These are phyloP conservation scores for Coemansia sp. DNA, from an alignment of 192 early-diverging fungal genomes.

Conservation along the genomic window DNA sequence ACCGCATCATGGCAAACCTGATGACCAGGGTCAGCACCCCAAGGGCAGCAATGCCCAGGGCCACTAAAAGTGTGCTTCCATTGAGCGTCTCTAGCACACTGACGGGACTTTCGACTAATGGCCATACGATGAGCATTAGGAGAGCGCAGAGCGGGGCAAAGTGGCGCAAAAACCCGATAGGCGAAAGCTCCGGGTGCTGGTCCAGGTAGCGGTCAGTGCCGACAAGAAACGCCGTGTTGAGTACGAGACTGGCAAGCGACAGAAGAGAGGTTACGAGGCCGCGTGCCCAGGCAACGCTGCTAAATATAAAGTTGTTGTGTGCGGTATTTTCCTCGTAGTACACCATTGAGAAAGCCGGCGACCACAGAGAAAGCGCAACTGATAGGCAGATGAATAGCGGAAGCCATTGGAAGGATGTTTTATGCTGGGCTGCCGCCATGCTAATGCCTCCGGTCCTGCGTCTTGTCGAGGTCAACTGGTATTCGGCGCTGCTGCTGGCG, in stretches of 20 bases:
- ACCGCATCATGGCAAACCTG: conserved; percentile 17
- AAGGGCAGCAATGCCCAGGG: conserved; percentile 16
- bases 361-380: conserved; percentile 14
- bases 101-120: conserved; percentile 22
- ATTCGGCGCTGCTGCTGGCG: conserved; percentile 2
- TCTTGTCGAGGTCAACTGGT: neutral
- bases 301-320: neutral
- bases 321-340: neutral
- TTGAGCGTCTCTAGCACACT: conserved; percentile 17
- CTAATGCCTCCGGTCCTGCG: conserved; percentile 3
- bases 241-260: conserved; percentile 7
- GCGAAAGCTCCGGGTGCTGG: conserved; percentile 12
- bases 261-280: conserved; percentile 7
- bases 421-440: neutral
- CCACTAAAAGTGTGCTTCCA: neutral
- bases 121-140: conserved; percentile 32
- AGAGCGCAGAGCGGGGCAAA: conserved; percentile 39
- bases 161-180: conserved; percentile 24
- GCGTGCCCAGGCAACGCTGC: conserved; percentile 5
- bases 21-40: conserved; percentile 22
- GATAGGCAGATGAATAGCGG: neutral
- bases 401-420: neutral
- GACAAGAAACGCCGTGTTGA: conserved; percentile 16
- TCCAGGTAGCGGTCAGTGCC: conserved; percentile 5
- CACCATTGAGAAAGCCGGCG: conserved; percentile 19